Evolutionary conservation across 2,329 filamentous ascomycete genomes (phyloP).

Genomic region (Pseudopithomyces maydicus): DNA sequence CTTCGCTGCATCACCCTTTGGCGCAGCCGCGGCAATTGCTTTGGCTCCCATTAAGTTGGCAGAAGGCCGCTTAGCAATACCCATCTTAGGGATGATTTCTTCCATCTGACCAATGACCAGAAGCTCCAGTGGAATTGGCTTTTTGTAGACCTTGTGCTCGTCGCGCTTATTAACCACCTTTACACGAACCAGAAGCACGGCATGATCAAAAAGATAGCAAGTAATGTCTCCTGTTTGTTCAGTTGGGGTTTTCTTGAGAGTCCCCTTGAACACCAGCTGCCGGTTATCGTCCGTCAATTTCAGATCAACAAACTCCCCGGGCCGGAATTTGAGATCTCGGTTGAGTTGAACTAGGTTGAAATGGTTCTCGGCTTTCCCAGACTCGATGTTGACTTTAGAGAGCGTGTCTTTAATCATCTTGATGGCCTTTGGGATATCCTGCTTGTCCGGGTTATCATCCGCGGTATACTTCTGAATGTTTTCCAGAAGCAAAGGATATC

Average conservation of each 20-base stretch:
- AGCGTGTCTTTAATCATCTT: slow-evolving; percentile 85
- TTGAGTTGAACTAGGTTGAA: slow-evolving; percentile 94
- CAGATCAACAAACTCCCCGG: slow-evolving; percentile 88
- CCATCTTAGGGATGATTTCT: slow-evolving; percentile 82
- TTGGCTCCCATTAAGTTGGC: slow-evolving; percentile 69
- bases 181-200: slow-evolving; percentile 85
- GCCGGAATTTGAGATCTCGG: slow-evolving; percentile 86
- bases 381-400: slow-evolving; percentile 88
- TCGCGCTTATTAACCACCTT: slow-evolving; percentile 93
- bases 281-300: slow-evolving; percentile 93
- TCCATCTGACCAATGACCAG: slow-evolving; percentile 97
- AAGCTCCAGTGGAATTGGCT: slow-evolving; percentile 92
- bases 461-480: slow-evolving; percentile 91
- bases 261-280: slow-evolving; percentile 91
- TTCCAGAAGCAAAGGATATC: slow-evolving; percentile 90
- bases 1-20: slow-evolving; percentile 44
- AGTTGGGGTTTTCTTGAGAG: slow-evolving; percentile 88
- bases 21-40: slow-evolving; percentile 55
- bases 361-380: slow-evolving; percentile 95
- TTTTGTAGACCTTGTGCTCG: slow-evolving; percentile 92
- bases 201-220: slow-evolving; percentile 95
- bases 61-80: slow-evolving; percentile 82
- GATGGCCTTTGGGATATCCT: slow-evolving; percentile 90
- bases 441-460: slow-evolving; percentile 84
- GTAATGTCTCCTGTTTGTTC: slow-evolving; percentile 84